A percentile compares a stretch with the other conserved stretches of the same genome.
phyloP scores from a whole-genome alignment of 768 basidiomycete genomes.

The Panus rudis region DNA sequence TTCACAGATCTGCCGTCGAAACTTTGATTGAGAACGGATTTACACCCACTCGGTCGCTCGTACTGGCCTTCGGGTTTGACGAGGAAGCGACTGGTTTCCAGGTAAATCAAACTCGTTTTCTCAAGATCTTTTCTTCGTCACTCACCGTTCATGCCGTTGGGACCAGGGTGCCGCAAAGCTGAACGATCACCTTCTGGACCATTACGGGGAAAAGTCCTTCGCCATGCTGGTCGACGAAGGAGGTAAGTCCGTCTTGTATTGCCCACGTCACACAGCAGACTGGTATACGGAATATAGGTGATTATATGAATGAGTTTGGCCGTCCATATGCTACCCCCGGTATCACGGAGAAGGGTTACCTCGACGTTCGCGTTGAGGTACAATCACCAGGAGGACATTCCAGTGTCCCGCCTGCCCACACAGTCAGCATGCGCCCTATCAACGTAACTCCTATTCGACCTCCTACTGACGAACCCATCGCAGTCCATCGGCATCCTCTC shows the following conservation, averaged over 20 bases:
- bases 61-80: constrained; percentile 42
- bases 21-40: constrained; percentile 38
- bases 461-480: background rate
- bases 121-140: no score
- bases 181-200: constrained; percentile 31
- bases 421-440: constrained; percentile 27
- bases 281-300: constrained; percentile 18
- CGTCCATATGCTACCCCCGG: constrained; percentile 24
- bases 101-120: constrained; percentile 8
- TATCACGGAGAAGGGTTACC: constrained; percentile 37
- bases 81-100: constrained; percentile 35
- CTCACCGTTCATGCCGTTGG: background rate
- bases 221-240: constrained; percentile 56
- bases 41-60: constrained; percentile 34
- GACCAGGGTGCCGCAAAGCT: constrained; percentile 37
- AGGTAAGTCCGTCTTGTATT: constrained; percentile 22
- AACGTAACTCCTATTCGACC: background rate
- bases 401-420: constrained; percentile 44
- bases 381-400: constrained; percentile 48
- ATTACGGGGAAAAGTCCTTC: constrained; percentile 42
- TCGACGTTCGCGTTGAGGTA: constrained; percentile 36
- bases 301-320: constrained; percentile 22
- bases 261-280: background rate
- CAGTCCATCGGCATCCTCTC: constrained; percentile 49
- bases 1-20: constrained; percentile 35